These are phyloP conservation scores for Xylariaceae sp. DNA, from an alignment of 2,329 filamentous ascomycete species.

Conservation along the genomic window DNA sequence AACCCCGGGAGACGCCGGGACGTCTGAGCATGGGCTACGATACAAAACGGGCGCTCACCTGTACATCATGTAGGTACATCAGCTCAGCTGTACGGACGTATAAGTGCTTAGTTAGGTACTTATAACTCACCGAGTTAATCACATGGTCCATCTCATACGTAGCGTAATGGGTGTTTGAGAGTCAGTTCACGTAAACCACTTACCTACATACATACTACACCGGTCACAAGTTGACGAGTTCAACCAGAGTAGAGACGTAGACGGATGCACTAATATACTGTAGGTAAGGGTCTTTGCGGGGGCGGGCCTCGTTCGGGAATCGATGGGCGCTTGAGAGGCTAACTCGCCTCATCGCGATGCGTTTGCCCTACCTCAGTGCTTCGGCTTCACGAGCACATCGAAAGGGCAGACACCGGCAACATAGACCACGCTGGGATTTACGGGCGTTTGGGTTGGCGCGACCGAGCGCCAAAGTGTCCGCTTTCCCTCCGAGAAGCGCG, in stretches of 20 bases:
- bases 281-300: background rate
- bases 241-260: background rate
- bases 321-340: background rate
- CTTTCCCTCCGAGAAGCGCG: constrained; percentile 12
- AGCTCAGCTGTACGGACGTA: too few relatives aligned
- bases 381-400: background rate
- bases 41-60: background rate
- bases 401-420: background rate
- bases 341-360: constrained; percentile 7
- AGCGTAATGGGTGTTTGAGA: too few relatives aligned
- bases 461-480: constrained; percentile 10
- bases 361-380: background rate
- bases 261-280: constrained; percentile 1
- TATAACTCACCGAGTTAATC: background rate
- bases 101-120: too few relatives aligned
- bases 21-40: background rate
- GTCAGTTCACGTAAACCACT: background rate
- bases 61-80: background rate
- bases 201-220: background rate
- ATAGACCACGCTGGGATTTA: background rate
- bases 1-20: background rate
- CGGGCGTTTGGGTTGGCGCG: constrained; percentile 4
- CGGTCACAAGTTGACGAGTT: background rate
- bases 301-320: background rate
- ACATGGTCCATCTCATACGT: too few relatives aligned